Conservation (phyloP, 768 basidiomycete genomes). For the Lyophyllum shimeji region DNA sequence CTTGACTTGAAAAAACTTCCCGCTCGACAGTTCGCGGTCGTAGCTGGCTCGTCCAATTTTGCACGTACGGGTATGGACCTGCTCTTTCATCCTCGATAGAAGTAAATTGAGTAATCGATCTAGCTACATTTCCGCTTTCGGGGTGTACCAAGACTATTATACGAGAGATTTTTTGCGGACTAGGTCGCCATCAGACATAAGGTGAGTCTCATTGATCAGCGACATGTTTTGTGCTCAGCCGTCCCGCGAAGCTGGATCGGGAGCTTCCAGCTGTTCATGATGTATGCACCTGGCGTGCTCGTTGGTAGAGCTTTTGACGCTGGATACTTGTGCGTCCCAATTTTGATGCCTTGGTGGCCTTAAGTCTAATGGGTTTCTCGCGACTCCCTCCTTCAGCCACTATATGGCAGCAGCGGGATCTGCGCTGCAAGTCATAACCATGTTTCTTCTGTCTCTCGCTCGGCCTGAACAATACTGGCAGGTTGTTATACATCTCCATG, state of each 20-base stretch:
- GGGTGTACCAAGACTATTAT: constrained; percentile 50
- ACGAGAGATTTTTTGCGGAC: constrained; percentile 36
- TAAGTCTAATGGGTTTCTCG: no score
- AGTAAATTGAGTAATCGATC: constrained; percentile 20
- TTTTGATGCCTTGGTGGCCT: constrained; percentile 18
- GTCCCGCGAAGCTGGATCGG: constrained; percentile 44
- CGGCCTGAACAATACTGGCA: constrained; percentile 43
- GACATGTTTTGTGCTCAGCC: background rate
- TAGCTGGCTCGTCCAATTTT: constrained; percentile 45
- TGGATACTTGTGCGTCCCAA: constrained; percentile 43
- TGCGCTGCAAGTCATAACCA: constrained; percentile 34
- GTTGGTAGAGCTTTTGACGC: constrained; percentile 44
- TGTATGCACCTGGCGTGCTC: constrained; percentile 38
- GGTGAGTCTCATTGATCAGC: constrained; percentile 22
- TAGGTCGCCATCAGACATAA: constrained; percentile 44
- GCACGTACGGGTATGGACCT: constrained; percentile 40
- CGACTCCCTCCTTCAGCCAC: constrained; percentile 27
- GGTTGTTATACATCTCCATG: constrained; percentile 23
- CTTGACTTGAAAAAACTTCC: no score
- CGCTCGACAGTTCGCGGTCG: no score
- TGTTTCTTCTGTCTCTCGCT: constrained; percentile 46
- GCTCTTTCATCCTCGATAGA: background rate
- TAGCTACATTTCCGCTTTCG: constrained; percentile 44
- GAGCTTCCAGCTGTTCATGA: constrained; percentile 45
- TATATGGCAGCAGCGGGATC: constrained; percentile 35